phyloP scores from a whole-genome alignment of 176 grass and related monocot genomes.

The Rhynchospora pubera region DNA sequence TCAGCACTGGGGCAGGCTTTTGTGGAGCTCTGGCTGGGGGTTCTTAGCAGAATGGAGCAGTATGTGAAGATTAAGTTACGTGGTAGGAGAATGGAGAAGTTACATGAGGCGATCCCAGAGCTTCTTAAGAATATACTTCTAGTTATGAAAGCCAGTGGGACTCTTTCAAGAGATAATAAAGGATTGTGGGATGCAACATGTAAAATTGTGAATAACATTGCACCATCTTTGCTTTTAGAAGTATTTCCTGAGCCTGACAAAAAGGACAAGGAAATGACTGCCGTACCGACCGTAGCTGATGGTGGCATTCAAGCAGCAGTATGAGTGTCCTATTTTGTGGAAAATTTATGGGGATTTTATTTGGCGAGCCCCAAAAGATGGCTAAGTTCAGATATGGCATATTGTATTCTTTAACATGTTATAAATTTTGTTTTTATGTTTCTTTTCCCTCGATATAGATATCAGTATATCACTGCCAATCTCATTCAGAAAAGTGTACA shows the following conservation, averaged over 20 bases:
- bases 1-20: constrained; percentile 46
- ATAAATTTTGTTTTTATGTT: constrained; percentile 18
- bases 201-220: constrained; percentile 67
- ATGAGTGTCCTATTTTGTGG: constrained; percentile 7
- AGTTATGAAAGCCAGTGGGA: constrained; percentile 77
- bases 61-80: constrained; percentile 76
- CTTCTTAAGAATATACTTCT: constrained; percentile 85
- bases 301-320: constrained; percentile 15
- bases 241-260: constrained; percentile 47
- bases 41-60: constrained; percentile 76
- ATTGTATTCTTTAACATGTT: constrained; percentile 24
- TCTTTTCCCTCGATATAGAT: not conserved
- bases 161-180: constrained; percentile 50
- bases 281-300: not conserved
- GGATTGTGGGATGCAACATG: constrained; percentile 78
- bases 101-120: constrained; percentile 89
- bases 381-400: constrained; percentile 1
- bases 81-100: constrained; percentile 78
- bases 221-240: constrained; percentile 52
- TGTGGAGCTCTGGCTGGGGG: constrained; percentile 68
- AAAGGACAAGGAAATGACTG: constrained; percentile 5
- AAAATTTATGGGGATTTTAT: constrained; percentile 4
- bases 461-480: too few species aligned
- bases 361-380: not conserved
- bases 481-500: too few species aligned